phyloP scores from a whole-genome alignment of 352 stramenopile genomes.

The Globisporangium uncinulatum region DNA sequence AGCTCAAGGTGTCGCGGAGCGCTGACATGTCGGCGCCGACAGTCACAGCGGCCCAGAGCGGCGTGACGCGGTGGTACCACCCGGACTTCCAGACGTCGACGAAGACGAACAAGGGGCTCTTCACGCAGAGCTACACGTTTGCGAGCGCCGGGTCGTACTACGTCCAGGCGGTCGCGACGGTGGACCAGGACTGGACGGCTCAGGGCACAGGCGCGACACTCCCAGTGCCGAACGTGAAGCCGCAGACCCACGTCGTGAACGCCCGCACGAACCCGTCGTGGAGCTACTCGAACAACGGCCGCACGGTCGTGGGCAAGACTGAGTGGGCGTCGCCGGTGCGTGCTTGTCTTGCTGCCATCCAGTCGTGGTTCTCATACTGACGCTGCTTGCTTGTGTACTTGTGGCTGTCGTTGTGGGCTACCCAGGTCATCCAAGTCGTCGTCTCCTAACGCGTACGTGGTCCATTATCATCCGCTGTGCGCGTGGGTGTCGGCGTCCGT shows the following conservation, averaged over 20 bases:
- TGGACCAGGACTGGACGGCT: conserved; percentile 76
- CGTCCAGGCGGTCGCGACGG: conserved; percentile 48
- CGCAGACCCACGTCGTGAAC: conserved; percentile 82
- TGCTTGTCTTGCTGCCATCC: not conserved
- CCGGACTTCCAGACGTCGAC: conserved; percentile 28
- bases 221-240: conserved; percentile 52
- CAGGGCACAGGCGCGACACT: conserved; percentile 39
- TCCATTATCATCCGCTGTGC: not conserved
- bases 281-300: conserved; percentile 47
- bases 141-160: conserved; percentile 38
- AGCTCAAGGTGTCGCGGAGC: conserved; percentile 40
- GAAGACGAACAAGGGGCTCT: conserved; percentile 43
- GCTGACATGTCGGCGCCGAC: conserved; percentile 18
- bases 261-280: conserved; percentile 65
- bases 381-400: not conserved
- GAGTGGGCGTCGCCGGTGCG: conserved; percentile 43
- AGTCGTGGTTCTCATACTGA: not conserved
- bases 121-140: conserved; percentile 36
- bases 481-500: not conserved
- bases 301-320: conserved; percentile 43
- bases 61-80: conserved; percentile 64
- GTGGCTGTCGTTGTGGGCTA: not conserved
- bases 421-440: conserved; percentile 4
- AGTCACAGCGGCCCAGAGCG: conserved; percentile 26
- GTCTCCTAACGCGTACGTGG: not conserved